phyloP scores from a whole-genome alignment of 768 basidiomycete genomes.

The Nevesoporus exiguus region DNA sequence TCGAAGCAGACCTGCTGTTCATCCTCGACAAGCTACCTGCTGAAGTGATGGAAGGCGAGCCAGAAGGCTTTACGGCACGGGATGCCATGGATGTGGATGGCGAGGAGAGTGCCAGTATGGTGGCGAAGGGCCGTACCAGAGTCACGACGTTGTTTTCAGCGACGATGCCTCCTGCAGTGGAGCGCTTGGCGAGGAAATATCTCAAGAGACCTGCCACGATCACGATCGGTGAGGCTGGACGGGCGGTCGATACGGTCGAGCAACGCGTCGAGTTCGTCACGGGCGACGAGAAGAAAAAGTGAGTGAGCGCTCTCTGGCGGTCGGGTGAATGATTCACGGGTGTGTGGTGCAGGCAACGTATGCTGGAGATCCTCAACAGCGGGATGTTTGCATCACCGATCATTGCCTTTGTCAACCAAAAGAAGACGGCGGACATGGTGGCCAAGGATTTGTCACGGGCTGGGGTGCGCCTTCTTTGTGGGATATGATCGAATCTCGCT shows the following conservation, averaged over 20 bases:
- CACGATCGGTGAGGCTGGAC: constrained; percentile 96
- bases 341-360: constrained; percentile 52
- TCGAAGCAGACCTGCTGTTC: constrained; percentile 90
- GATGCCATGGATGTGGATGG: constrained; percentile 80
- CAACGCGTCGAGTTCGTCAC: constrained; percentile 91
- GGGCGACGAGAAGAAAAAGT: constrained; percentile 98
- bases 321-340: constrained; percentile 5
- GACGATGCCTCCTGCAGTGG: constrained; percentile 98
- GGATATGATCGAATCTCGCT: neutral
- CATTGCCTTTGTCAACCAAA: constrained; percentile 99
- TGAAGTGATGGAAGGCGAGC: constrained; percentile 83
- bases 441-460: constrained; percentile 90
- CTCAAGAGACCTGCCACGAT: constrained; percentile 90
- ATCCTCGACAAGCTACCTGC: constrained; percentile 91
- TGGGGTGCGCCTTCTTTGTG: constrained; percentile 54
- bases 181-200: constrained; percentile 92
- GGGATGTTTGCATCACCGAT: constrained; percentile 84
- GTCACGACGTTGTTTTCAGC: constrained; percentile 98
- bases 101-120: constrained; percentile 45
- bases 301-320: constrained; percentile 27
- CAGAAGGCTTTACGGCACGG: constrained; percentile 19
- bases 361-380: constrained; percentile 92
- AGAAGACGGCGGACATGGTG: constrained; percentile 98
- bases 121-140: constrained; percentile 65
- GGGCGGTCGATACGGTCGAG: constrained; percentile 97